Percentiles rank a stretch among this genome's conserved stretches.
phyloP scores from a whole-genome alignment of 2,329 filamentous ascomycete genomes.

The Fusarium sambucinum region DNA sequence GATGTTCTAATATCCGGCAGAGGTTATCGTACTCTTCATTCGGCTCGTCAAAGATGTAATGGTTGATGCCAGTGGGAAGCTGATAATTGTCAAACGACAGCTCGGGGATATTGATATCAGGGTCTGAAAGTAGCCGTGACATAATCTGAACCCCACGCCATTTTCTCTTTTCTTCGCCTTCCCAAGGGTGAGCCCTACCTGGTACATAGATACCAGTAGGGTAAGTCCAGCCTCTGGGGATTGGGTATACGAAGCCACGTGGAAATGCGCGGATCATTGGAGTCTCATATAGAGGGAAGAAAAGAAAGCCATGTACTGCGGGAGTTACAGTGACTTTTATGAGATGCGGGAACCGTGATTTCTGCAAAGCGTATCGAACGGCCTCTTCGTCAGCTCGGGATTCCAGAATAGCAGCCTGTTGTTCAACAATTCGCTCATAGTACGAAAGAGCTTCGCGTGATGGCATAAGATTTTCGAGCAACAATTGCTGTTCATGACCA shows the following conservation, averaged over 20 bases:
- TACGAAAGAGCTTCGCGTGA: neutral
- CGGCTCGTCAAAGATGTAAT: neutral
- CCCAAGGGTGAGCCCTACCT: neutral
- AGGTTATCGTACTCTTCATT: neutral
- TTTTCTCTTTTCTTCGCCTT: neutral
- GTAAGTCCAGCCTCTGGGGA: neutral
- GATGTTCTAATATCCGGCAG: neutral
- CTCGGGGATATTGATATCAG: neutral
- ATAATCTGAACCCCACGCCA: neutral
- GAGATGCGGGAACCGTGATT: neutral
- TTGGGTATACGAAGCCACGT: slow-evolving; percentile 7
- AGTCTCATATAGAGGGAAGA: slow-evolving; percentile 2
- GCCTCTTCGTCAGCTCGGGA: neutral
- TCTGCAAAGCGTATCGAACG: neutral
- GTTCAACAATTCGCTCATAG: neutral
- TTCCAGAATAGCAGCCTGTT: neutral
- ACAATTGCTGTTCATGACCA: neutral
- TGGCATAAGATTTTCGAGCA: too few species aligned
- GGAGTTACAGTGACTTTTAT: slow-evolving; percentile 1
- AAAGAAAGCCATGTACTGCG: neutral
- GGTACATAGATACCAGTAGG: neutral
- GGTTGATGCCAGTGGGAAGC: neutral
- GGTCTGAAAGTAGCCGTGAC: neutral
- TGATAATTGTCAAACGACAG: neutral
- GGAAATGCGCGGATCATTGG: slow-evolving; percentile 23